Evolutionary conservation across 1,284 basidiomycete genomes (phyloP).

Genomic region (Stygiomarasmius scandens): DNA sequence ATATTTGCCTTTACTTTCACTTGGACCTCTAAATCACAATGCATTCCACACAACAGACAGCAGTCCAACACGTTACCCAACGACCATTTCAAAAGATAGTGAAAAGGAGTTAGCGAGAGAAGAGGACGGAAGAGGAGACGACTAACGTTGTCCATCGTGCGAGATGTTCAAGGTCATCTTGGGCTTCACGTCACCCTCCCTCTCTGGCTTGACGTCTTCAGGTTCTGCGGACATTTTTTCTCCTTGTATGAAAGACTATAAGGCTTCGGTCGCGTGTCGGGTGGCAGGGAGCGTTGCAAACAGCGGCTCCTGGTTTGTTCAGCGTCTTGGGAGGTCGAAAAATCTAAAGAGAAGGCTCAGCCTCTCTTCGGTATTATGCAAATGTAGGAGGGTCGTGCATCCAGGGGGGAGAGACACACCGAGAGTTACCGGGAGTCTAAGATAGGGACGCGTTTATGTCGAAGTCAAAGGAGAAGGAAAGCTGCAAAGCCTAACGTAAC

Average conservation of each 20-base stretch:
- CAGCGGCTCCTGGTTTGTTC: not conserved
- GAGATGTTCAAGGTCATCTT: conserved; percentile 61
- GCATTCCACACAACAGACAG: not conserved
- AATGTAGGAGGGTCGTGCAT: too few relatives aligned
- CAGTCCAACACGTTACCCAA: not conserved
- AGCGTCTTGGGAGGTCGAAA: not conserved
- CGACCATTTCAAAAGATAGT: not conserved
- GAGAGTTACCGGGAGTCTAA: too few relatives aligned
- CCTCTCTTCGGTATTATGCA: too few relatives aligned
- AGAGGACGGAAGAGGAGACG: not conserved
- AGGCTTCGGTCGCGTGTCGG: not conserved
- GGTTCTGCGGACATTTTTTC: not conserved
- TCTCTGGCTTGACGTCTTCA: not conserved
- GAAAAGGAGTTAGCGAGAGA: not conserved
- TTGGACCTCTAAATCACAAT: conserved; percentile 38
- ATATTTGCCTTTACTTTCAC: conserved; percentile 67
- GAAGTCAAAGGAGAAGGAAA: too few relatives aligned
- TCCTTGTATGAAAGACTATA: not conserved
- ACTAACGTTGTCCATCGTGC: conserved; percentile 51
- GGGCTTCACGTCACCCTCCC: conserved; percentile 58
- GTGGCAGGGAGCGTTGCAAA: not conserved
- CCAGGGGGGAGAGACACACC: too few relatives aligned
- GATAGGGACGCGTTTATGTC: too few relatives aligned
- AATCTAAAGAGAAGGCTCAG: not conserved
- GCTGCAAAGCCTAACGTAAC: too few relatives aligned